Percentiles rank a stretch among this genome's conserved stretches.
Conservation (phyloP, 164 flowering plant species). For the Akebia trifoliata region DNA sequence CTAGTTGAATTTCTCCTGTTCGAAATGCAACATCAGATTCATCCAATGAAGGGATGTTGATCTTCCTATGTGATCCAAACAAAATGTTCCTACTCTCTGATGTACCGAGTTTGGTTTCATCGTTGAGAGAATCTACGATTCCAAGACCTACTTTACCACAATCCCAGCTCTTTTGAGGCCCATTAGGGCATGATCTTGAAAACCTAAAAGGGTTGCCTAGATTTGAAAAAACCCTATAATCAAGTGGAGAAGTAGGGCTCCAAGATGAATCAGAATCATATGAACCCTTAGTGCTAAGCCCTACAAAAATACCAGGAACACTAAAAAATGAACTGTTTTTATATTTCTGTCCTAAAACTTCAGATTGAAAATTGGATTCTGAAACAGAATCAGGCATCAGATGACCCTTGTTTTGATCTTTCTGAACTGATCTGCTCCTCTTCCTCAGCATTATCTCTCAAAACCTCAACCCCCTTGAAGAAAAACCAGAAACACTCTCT, state of each 20-base stretch:
- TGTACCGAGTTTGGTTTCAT: slow-evolving; percentile 30
- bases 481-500: slow-evolving; percentile 15
- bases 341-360: slow-evolving; percentile 27
- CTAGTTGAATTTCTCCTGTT: slow-evolving; percentile 41
- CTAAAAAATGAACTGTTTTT: slow-evolving; percentile 49
- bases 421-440: slow-evolving; percentile 60
- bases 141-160: slow-evolving; percentile 64
- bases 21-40: slow-evolving; percentile 41
- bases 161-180: slow-evolving; percentile 54
- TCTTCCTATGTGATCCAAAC: slow-evolving; percentile 51
- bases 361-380: slow-evolving; percentile 32
- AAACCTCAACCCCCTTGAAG: slow-evolving; percentile 2
- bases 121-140: slow-evolving; percentile 65
- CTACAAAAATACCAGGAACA: slow-evolving; percentile 67
- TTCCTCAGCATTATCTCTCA: slow-evolving; percentile 64
- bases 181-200: slow-evolving; percentile 29
- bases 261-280: slow-evolving; percentile 69
- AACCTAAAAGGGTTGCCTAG: slow-evolving; percentile 45
- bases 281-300: slow-evolving; percentile 40
- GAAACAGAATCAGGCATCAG: slow-evolving; percentile 33
- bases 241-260: slow-evolving; percentile 87
- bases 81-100: slow-evolving; percentile 49
- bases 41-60: slow-evolving; percentile 29
- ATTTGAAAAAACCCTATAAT: slow-evolving; percentile 47
- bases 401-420: slow-evolving; percentile 51